Conservation (phyloP, 2,329 filamentous ascomycete species). For the Lasiodiplodia gonubiensis region DNA sequence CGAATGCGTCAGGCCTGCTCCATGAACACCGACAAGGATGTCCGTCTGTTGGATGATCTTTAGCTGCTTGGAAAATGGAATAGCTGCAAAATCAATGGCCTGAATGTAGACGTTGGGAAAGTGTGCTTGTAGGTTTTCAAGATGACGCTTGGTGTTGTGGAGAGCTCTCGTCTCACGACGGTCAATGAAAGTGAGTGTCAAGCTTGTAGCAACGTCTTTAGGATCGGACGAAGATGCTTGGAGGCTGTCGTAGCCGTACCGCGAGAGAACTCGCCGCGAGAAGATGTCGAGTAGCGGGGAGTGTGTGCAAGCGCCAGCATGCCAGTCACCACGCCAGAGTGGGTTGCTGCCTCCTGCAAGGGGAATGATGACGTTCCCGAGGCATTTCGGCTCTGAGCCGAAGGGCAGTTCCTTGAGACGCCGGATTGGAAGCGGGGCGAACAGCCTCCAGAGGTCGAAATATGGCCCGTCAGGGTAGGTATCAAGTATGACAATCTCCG, state of each 20-base stretch:
- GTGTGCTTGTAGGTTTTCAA: conserved; percentile 35
- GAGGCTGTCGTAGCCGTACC: conserved; percentile 44
- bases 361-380: conserved; percentile 45
- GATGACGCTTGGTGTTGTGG: conserved; percentile 25
- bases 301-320: conserved; percentile 39
- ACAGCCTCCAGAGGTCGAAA: too few species aligned
- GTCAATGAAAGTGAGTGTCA: conserved; percentile 7
- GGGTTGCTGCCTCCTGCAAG: conserved; percentile 51
- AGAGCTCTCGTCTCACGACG: background rate
- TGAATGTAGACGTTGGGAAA: conserved; percentile 40
- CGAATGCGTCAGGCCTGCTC: conserved; percentile 51
- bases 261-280: conserved; percentile 39
- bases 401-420: too few species aligned
- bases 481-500: too few species aligned
- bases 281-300: conserved; percentile 42
- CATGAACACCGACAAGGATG: conserved; percentile 53
- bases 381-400: too few species aligned
- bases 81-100: conserved; percentile 47
- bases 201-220: background rate
- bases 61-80: conserved; percentile 49
- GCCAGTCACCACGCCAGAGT: conserved; percentile 52
- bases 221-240: conserved; percentile 31
- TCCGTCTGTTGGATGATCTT: conserved; percentile 46
- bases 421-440: too few species aligned
- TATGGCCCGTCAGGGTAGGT: too few species aligned